phyloP scores from a whole-genome alignment of 2,329 filamentous ascomycete genomes.

The Penicillium digitatum region DNA sequence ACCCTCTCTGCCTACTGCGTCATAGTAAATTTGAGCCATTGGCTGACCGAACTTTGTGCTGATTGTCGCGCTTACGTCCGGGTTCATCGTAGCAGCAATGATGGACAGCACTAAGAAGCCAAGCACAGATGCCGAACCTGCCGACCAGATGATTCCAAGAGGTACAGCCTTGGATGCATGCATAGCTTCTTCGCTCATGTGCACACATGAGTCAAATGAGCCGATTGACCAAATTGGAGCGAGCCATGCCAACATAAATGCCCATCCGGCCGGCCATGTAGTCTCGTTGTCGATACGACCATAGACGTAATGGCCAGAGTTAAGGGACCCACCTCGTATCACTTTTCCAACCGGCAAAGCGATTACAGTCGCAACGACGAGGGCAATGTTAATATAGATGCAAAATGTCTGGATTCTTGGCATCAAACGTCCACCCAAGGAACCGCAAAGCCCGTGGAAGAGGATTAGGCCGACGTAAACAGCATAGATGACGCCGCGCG shows the following conservation, averaged over 20 bases:
- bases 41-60: slow-evolving; percentile 55
- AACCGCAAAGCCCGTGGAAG: slow-evolving; percentile 53
- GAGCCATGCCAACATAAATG: slow-evolving; percentile 59
- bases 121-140: slow-evolving; percentile 45
- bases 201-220: slow-evolving; percentile 55
- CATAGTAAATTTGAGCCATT: slow-evolving; percentile 59
- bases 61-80: slow-evolving; percentile 47
- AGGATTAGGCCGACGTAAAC: slow-evolving; percentile 55
- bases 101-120: slow-evolving; percentile 58
- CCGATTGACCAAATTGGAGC: slow-evolving; percentile 58
- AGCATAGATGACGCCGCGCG: slow-evolving; percentile 55
- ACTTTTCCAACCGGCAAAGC: slow-evolving; percentile 53
- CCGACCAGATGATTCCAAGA: slow-evolving; percentile 47
- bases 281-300: slow-evolving; percentile 55
- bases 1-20: slow-evolving; percentile 57
- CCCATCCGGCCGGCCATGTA: slow-evolving; percentile 55
- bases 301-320: slow-evolving; percentile 52
- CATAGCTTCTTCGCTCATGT: slow-evolving; percentile 59
- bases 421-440: slow-evolving; percentile 54
- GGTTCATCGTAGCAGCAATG: slow-evolving; percentile 56
- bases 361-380: slow-evolving; percentile 56
- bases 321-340: slow-evolving; percentile 27
- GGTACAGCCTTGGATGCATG: slow-evolving; percentile 59
- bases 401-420: slow-evolving; percentile 56
- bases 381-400: slow-evolving; percentile 53